Conservation (phyloP, 805 yeast genomes). For the Metschnikowia corniflorae region DNA sequence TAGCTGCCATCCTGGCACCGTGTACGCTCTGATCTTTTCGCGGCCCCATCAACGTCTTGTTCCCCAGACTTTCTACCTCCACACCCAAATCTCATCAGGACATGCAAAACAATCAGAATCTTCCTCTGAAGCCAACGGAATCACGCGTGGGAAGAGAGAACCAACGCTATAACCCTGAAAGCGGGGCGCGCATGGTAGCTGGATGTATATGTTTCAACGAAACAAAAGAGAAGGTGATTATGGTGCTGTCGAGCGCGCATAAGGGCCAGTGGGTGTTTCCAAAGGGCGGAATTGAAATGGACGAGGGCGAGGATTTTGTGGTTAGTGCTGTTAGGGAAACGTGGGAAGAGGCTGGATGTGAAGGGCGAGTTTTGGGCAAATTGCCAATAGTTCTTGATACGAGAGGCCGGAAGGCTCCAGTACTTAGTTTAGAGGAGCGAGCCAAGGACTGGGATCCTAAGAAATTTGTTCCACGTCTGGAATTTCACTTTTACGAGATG, state of each 20-base stretch:
- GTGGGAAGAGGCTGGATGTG: constrained; percentile 97
- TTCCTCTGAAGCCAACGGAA: constrained; percentile 11
- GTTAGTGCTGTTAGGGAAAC: constrained; percentile 79
- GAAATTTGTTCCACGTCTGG: constrained; percentile 65
- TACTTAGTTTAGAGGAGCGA: constrained; percentile 25
- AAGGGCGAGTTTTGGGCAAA: constrained; percentile 53
- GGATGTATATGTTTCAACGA: constrained; percentile 78
- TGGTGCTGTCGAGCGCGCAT: constrained; percentile 73
- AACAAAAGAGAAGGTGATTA: constrained; percentile 58
- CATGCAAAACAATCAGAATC: constrained; percentile 12
- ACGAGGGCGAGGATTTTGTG: constrained; percentile 54
- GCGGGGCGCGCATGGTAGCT: constrained; percentile 87
- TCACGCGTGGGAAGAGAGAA: constrained; percentile 53
- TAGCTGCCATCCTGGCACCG: not conserved
- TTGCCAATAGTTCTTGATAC: constrained; percentile 68
- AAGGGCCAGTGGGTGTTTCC: constrained; percentile 82
- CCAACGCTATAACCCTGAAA: constrained; percentile 53
- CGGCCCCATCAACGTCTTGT: not conserved
- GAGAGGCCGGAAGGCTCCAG: constrained; percentile 39
- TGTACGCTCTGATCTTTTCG: not conserved
- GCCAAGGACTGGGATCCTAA: constrained; percentile 33
- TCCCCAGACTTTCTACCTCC: not conserved
- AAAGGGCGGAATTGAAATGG: constrained; percentile 91
- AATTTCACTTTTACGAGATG: constrained; percentile 86
- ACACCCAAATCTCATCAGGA: not conserved